phyloP scores from a whole-genome alignment of 768 basidiomycete genomes.

The Rhodocollybia butyracea region DNA sequence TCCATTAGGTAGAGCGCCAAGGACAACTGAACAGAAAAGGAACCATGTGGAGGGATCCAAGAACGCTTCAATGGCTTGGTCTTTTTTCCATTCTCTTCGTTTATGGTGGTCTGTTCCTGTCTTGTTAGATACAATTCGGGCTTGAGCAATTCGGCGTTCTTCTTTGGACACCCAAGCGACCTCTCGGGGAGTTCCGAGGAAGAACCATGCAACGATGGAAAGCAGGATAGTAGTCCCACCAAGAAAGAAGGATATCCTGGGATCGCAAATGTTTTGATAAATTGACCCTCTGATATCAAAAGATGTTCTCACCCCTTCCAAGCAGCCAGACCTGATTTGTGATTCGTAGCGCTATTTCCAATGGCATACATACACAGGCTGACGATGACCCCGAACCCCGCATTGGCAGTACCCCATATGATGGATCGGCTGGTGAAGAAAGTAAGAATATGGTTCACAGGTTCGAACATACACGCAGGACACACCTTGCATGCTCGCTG shows the following conservation, averaged over 20 bases:
- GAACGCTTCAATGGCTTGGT: slow-evolving; percentile 8
- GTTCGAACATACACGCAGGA: not conserved
- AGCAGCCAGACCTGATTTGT: slow-evolving; percentile 6
- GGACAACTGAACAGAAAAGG: slow-evolving; percentile 5
- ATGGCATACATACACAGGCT: slow-evolving; percentile 9
- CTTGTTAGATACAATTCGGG: slow-evolving; percentile 6
- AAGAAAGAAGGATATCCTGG: slow-evolving; percentile 11
- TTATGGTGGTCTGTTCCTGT: slow-evolving; percentile 10
- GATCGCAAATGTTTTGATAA: not conserved
- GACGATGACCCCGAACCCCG: slow-evolving; percentile 10
- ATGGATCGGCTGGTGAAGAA: slow-evolving; percentile 8
- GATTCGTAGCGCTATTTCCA: slow-evolving; percentile 2
- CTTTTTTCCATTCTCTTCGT: slow-evolving; percentile 7
- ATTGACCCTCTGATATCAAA: not conserved
- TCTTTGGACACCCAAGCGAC: slow-evolving; percentile 9
- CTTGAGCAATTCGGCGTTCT: slow-evolving; percentile 8
- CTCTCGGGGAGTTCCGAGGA: slow-evolving; percentile 11
- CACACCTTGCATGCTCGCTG: slow-evolving; percentile 7
- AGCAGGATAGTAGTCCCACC: slow-evolving; percentile 9
- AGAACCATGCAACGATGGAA: slow-evolving; percentile 7
- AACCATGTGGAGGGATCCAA: slow-evolving; percentile 10
- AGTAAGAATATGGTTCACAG: not conserved
- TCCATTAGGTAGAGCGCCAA: slow-evolving; percentile 9
- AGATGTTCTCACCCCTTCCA: slow-evolving; percentile 12
- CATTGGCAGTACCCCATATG: slow-evolving; percentile 11